Conservation (phyloP, 495 filamentous ascomycete species). For the Durotheca rogersii region DNA sequence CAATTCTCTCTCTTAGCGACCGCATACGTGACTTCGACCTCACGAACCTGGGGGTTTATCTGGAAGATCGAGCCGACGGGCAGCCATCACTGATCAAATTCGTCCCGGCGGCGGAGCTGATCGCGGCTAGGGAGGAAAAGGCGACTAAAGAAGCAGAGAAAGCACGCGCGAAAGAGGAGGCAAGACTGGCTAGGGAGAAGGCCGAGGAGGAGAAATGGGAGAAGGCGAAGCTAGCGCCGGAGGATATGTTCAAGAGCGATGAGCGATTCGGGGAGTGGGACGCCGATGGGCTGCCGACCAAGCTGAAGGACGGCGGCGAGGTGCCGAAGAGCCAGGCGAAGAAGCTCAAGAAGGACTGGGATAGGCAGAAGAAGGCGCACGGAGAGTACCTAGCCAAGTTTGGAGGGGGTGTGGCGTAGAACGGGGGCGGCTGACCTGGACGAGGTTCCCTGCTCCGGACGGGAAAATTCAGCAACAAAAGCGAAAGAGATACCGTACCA, state of each 20-base stretch:
- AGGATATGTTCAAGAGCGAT: constrained; percentile 71
- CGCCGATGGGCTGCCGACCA: constrained; percentile 78
- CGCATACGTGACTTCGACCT: constrained; percentile 76
- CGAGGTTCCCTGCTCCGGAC: neutral
- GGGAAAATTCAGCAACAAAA: too few species aligned
- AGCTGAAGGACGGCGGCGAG: constrained; percentile 72
- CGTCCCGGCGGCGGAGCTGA: constrained; percentile 66
- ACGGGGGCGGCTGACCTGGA: neutral
- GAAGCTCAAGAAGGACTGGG: constrained; percentile 90
- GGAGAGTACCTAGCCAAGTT: constrained; percentile 59
- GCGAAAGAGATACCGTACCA: too few species aligned
- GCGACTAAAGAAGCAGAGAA: constrained; percentile 56
- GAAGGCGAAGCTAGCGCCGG: constrained; percentile 67
- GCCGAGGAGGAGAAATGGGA: constrained; percentile 58
- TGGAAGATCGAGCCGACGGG: constrained; percentile 72
- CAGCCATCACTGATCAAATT: constrained; percentile 79
- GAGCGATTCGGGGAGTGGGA: constrained; percentile 81
- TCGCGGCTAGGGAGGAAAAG: constrained; percentile 72
- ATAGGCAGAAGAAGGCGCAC: constrained; percentile 85
- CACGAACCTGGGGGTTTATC: constrained; percentile 75
- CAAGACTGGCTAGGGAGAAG: constrained; percentile 57
- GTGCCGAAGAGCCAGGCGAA: constrained; percentile 78
- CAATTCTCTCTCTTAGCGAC: constrained; percentile 70
- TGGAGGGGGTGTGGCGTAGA: constrained; percentile 32
- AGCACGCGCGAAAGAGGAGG: constrained; percentile 60